phyloP scores from a whole-genome alignment of 495 filamentous ascomycete species.

The Lasiosphaeria hispida region DNA sequence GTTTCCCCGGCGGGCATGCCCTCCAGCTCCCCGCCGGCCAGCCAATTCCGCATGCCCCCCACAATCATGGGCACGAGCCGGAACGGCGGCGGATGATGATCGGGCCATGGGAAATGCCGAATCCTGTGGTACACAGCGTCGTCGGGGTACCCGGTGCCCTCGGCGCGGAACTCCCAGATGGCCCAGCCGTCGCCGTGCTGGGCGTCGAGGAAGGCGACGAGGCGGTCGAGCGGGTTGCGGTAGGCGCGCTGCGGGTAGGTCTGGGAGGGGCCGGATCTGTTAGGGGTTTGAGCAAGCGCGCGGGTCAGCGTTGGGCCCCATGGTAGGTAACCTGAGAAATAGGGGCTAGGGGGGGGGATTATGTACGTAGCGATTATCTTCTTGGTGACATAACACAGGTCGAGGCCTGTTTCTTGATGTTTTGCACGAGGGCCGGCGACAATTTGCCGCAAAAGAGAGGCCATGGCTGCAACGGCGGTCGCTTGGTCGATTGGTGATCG shows the following conservation, averaged over 20 bases:
- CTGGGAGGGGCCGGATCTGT: conserved; percentile 77
- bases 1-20: conserved; percentile 1
- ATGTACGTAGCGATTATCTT: conserved; percentile 65
- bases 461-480: conserved; percentile 32
- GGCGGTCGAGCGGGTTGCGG: conserved; percentile 81
- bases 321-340: background rate
- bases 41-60: conserved; percentile 85
- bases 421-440: conserved; percentile 74
- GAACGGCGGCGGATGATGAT: conserved; percentile 96
- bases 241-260: conserved; percentile 89
- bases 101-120: conserved; percentile 90
- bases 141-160: conserved; percentile 94
- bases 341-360: background rate
- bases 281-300: background rate
- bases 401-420: conserved; percentile 82
- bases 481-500: too few relatives aligned
- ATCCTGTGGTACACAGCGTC: conserved; percentile 79
- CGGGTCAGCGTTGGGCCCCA: background rate
- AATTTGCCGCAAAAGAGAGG: conserved; percentile 54
- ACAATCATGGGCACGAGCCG: conserved; percentile 81
- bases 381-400: conserved; percentile 93
- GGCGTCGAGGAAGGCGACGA: conserved; percentile 80
- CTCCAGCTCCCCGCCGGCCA: conserved; percentile 53
- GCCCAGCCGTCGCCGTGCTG: conserved; percentile 82
- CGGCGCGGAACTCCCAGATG: conserved; percentile 96